Conservation (phyloP, 257 asterid species). For the Forsythia viridissima region DNA sequence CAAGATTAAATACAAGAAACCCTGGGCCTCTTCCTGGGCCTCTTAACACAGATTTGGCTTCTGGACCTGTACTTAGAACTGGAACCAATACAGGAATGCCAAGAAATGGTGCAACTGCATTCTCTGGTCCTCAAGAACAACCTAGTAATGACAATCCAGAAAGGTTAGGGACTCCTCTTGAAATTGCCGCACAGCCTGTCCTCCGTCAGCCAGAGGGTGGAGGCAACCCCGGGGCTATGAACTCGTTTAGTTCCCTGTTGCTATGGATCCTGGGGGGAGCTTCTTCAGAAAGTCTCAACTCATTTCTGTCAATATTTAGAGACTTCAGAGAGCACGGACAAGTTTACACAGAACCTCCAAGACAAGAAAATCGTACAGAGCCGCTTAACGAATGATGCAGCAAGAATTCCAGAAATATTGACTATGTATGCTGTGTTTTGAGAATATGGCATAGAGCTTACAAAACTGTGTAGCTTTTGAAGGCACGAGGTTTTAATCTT, state of each 20-base stretch:
- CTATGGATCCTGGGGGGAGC: conserved; percentile 95
- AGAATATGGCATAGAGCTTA: conserved; percentile 10
- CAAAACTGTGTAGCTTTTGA: not conserved
- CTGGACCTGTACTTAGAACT: conserved; percentile 47
- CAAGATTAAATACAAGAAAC: conserved; percentile 79
- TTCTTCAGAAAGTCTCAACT: conserved; percentile 92
- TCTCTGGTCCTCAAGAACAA: conserved; percentile 47
- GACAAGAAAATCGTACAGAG: conserved; percentile 53
- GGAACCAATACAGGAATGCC: conserved; percentile 44
- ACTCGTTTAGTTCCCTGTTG: conserved; percentile 77
- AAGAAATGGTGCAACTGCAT: conserved; percentile 43
- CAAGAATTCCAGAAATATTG: not conserved
- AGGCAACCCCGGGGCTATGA: conserved; percentile 73
- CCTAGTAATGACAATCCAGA: conserved; percentile 42
- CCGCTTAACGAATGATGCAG: conserved; percentile 45
- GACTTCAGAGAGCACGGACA: conserved; percentile 89
- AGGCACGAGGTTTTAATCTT: conserved; percentile 11
- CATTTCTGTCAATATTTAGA: conserved; percentile 82
- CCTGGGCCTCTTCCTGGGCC: conserved; percentile 46
- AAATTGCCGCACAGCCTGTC: conserved; percentile 58
- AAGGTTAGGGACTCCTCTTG: conserved; percentile 63
- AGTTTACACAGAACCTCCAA: conserved; percentile 54
- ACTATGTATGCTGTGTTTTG: conserved; percentile 2
- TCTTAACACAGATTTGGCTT: conserved; percentile 45
- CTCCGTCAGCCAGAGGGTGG: conserved; percentile 64